A percentile compares a stretch with the other conserved stretches of the same genome.
Evolutionary conservation across 495 filamentous ascomycete genomes (phyloP).

Genomic region (Halenospora varia): DNA sequence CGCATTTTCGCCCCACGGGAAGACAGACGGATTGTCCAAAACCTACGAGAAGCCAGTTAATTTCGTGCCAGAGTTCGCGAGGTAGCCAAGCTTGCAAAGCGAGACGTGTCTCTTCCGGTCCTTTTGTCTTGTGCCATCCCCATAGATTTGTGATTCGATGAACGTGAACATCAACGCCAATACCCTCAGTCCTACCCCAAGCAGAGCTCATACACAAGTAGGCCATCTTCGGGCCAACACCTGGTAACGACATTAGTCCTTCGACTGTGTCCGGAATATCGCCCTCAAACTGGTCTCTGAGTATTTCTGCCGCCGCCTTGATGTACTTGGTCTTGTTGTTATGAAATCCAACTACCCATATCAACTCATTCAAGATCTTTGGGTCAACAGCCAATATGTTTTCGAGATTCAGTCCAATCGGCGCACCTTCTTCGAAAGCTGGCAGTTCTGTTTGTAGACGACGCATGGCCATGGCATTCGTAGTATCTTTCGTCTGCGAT

Average conservation of each 20-base stretch:
- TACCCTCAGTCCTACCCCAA: constrained; percentile 55
- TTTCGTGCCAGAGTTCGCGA: constrained; percentile 85
- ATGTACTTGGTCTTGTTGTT: constrained; percentile 93
- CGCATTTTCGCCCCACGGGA: constrained; percentile 75
- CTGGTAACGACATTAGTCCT: constrained; percentile 75
- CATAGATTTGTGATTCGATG: constrained; percentile 94
- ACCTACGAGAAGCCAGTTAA: constrained; percentile 88
- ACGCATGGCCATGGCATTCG: constrained; percentile 80
- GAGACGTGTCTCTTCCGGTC: constrained; percentile 78
- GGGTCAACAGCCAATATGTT: constrained; percentile 75
- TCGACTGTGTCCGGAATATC: constrained; percentile 84
- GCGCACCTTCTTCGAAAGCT: constrained; percentile 31
- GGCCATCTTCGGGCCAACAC: constrained; percentile 97
- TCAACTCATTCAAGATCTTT: constrained; percentile 69
- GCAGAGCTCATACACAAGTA: constrained; percentile 78
- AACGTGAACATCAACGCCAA: constrained; percentile 66
- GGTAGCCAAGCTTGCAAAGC: constrained; percentile 83
- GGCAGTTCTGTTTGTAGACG: constrained; percentile 72
- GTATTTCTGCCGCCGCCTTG: constrained; percentile 68
- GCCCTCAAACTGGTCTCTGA: constrained; percentile 60
- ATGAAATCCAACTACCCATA: constrained; percentile 85
- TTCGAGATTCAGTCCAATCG: constrained; percentile 61
- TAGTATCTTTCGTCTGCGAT: constrained; percentile 92
- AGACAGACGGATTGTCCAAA: constrained; percentile 84
- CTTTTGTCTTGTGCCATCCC: constrained; percentile 80